Base-by-base conservation (phyloP, 1,284 basidiomycete species). In the Malassezia sp. region DNA sequence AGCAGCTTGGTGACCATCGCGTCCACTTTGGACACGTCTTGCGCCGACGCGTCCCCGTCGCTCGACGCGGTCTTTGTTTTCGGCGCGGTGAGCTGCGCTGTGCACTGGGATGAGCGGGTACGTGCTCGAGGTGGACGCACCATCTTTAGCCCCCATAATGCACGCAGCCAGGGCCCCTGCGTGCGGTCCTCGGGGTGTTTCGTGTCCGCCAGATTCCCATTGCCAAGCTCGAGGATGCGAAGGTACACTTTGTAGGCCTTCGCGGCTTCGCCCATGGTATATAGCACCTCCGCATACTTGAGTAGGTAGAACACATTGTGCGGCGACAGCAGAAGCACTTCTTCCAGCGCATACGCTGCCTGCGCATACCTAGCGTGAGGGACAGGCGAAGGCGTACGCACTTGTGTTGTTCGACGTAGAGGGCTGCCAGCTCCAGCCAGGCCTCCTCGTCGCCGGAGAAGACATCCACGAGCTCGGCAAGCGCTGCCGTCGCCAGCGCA, bases 381-480 rank as follows among this genome's bases (percentile, higher is more conserved):
- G n/a, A n/a, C n/a, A n/a, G n/a, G n/a, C n/a, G n/a, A n/a, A n/a
- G n/a, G n/a, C n/a, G n/a, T n/a, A n/a, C n/a, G n/a, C n/a, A n/a
- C 62, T 59, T 75, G 60, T 67, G 79, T 57, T 82, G 80, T 12
- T 79, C 77, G 2, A 81, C 76, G 64, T 97, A 93, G 6, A 89
- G 78, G 57, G 87, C 84, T 0, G 88, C 84, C n/a, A 97, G 78
- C 63, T 93, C 82, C 10, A 87, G 75, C 93, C 91, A 97, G 4
- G 79, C 89, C 57, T 90, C 84, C 0, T 85, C 76, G 62, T 97
- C 91, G 22, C 81, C 80, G 70, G 96, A 96, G 71, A 91, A 89
- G 0, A 82, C 88, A 65, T 96, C 91, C 28, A 96, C 78, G 64
- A 87, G 84, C 26, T 76, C 73, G 17, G 81, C 79, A 5, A 97